Evolutionary conservation across 768 basidiomycete species (phyloP), one percentile per base, ranked within the genome.

Genomic region (Boletus rubropictus): DNA sequence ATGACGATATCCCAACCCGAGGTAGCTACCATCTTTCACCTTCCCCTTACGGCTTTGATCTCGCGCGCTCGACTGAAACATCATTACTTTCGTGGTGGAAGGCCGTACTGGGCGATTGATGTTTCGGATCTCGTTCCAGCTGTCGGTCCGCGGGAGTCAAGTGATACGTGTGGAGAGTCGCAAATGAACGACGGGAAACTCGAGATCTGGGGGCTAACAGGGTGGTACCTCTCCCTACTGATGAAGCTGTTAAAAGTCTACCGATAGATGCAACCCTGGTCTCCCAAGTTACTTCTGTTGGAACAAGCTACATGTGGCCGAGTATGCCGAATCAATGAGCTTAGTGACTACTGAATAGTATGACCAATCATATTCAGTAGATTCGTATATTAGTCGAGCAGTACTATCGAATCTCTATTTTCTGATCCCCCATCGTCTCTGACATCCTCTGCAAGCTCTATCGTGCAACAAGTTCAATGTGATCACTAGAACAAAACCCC

Each of bases 161-260:
- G 56, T 41, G 67, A 71, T 52, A 59, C 61, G 44, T 58, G 58
- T 33, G 60, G 65, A 32, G 61, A 66, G 42, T 72, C 73, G 42
- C 71, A 77, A 50, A 65, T 74, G 35, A 73, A 61, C 33, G 66
- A 69, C 39, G 77, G 72, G 10, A 69, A 70, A 48, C 63, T 88
- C 14, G 84, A 89, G 58, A 79, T 89, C 22, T 90, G 88, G 86
- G 87, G 89, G 0, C 66, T 90, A 59, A 89, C 89, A 18, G 89
- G 87, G 29, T 89, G 87, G 86, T 90, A 88, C 68, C 70, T 88
- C 44, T 76, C 74, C 38, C 55, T 77, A 39, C 65, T 89, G 55
- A 79, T 87, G 79, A 75, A 71, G 51, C 68, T 66, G 17, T 58
- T 86, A 53, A 65, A 68, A 39, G 68, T 79, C 28, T 76, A 80